These are phyloP conservation scores for Linnemannia hyalina DNA, from an alignment of 192 early-diverging fungal genomes.

Conservation along the genomic window DNA sequence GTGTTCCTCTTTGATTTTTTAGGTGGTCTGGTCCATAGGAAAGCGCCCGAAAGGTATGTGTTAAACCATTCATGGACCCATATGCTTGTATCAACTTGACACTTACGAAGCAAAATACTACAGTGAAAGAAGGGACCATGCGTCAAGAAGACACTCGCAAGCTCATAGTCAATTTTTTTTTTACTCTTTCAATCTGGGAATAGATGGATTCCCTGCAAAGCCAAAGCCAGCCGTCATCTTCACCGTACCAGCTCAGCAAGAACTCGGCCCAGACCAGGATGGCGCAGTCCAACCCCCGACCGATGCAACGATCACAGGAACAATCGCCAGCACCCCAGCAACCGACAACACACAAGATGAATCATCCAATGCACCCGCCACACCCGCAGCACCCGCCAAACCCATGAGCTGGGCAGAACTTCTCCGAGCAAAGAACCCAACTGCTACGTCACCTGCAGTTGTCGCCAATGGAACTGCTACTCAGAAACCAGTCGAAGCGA, in stretches of 20 bases:
- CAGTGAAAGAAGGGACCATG: background rate
- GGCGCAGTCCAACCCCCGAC: constrained; percentile 25
- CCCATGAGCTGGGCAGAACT: constrained; percentile 63
- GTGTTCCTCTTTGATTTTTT: background rate
- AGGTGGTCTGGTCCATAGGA: constrained; percentile 56
- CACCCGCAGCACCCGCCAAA: constrained; percentile 39
- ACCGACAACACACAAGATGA: constrained; percentile 4
- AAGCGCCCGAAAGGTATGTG: constrained; percentile 41
- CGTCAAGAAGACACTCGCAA: background rate
- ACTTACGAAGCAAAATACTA: background rate
- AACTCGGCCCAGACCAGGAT: constrained; percentile 8
- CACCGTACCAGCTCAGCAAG: background rate
- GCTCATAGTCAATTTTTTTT: background rate
- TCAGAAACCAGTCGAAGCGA: background rate
- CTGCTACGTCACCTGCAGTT: constrained; percentile 20
- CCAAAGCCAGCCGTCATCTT: background rate
- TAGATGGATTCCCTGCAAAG: constrained; percentile 40
- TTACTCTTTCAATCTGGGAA: background rate
- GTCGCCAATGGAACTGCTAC: constrained; percentile 37
- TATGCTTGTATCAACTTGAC: background rate
- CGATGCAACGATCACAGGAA: constrained; percentile 3
- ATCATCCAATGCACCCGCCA: background rate
- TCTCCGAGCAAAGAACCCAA: constrained; percentile 35
- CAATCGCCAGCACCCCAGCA: background rate
- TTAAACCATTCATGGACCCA: background rate